These are phyloP conservation scores for Peronospora belbahrii DNA, from an alignment of 352 stramenopile genomes.

Conservation along the genomic window DNA sequence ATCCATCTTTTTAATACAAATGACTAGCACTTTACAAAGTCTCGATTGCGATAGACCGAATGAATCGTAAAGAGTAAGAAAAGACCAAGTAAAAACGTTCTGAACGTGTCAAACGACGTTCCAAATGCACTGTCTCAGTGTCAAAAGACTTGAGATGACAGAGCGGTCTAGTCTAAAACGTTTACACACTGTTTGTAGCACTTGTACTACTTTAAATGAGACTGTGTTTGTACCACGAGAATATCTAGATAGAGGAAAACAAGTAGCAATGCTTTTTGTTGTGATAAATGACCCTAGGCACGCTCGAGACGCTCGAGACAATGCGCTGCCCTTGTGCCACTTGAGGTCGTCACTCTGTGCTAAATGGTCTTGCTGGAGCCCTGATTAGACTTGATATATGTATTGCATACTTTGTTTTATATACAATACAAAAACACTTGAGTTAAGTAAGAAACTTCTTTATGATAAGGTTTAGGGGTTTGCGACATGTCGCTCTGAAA, in stretches of 20 bases:
- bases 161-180: neutral
- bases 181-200: slow-evolving; percentile 5
- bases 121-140: neutral
- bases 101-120: too few species aligned
- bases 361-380: slow-evolving; percentile 24
- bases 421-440: too few species aligned
- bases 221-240: slow-evolving; percentile 9
- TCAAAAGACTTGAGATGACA: neutral
- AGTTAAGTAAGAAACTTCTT: too few species aligned
- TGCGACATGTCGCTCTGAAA: too few species aligned
- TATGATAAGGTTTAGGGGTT: too few species aligned
- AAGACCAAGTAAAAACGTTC: too few species aligned
- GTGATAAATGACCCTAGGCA: slow-evolving; percentile 6
- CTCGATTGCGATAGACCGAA: too few species aligned
- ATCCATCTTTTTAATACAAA: slow-evolving; percentile 51
- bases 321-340: slow-evolving; percentile 20
- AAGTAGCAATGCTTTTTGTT: slow-evolving; percentile 17
- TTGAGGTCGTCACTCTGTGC: slow-evolving; percentile 23
- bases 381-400: slow-evolving; percentile 22
- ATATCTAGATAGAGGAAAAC: slow-evolving; percentile 7
- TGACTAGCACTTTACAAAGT: neutral
- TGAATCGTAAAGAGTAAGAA: too few species aligned
- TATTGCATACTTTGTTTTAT: too few species aligned
- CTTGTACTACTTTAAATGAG: slow-evolving; percentile 13
- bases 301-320: slow-evolving; percentile 25